These are phyloP conservation scores for Arabidopsis hybrid DNA, from an alignment of 441 rosid genomes.

Conservation along the genomic window DNA sequence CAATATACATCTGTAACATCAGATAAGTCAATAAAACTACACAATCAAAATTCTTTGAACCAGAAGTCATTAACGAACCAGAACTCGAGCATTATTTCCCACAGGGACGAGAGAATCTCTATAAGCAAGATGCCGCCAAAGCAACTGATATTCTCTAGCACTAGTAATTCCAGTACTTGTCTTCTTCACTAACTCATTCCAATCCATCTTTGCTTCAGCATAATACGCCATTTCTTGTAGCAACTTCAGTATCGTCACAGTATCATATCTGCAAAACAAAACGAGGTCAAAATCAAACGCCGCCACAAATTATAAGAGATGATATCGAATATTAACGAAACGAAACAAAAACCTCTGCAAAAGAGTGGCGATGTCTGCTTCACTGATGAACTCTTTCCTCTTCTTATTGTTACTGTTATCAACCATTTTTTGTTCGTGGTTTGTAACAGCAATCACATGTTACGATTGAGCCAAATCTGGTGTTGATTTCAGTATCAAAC, in stretches of 20 bases:
- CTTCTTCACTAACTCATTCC: slow-evolving; percentile 77
- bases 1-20: neutral
- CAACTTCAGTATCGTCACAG: slow-evolving; percentile 60
- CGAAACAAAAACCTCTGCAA: slow-evolving; percentile 61
- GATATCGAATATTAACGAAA: neutral
- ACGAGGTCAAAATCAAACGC: neutral
- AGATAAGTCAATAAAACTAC: neutral
- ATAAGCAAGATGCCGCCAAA: slow-evolving; percentile 95
- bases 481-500: slow-evolving; percentile 18
- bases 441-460: slow-evolving; percentile 45
- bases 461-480: slow-evolving; percentile 20
- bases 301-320: neutral
- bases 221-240: slow-evolving; percentile 74
- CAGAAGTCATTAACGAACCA: slow-evolving; percentile 50
- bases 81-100: slow-evolving; percentile 58
- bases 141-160: slow-evolving; percentile 80
- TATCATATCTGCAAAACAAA: slow-evolving; percentile 53
- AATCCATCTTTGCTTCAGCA: slow-evolving; percentile 68
- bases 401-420: slow-evolving; percentile 55
- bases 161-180: slow-evolving; percentile 75
- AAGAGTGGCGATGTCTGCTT: slow-evolving; percentile 70
- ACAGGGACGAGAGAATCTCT: slow-evolving; percentile 54
- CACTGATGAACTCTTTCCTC: slow-evolving; percentile 60
- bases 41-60: neutral
- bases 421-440: slow-evolving; percentile 49